phyloP scores from a whole-genome alignment of 345 rosid genomes.

The Citrus hindsii region DNA sequence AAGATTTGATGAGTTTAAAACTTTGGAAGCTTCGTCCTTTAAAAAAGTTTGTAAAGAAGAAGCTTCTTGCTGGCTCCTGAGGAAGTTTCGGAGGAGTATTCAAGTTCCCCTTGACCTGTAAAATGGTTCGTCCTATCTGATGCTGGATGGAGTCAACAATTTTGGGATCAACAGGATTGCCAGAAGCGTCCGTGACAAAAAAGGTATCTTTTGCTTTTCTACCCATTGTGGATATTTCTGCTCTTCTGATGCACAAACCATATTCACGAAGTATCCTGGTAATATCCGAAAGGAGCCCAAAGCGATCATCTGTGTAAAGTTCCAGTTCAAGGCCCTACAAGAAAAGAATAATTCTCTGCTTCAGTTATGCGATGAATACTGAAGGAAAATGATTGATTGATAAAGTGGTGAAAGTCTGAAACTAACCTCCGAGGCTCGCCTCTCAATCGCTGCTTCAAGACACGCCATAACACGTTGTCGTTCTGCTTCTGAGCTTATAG shows the following conservation, averaged over 20 bases:
- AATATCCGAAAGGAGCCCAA: constrained; percentile 52
- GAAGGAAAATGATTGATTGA: background rate
- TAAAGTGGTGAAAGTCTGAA: background rate
- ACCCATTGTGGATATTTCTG: constrained; percentile 45
- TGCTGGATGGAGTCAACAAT: constrained; percentile 41
- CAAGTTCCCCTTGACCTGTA: constrained; percentile 41
- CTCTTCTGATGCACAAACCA: constrained; percentile 49
- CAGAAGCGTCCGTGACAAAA: constrained; percentile 50
- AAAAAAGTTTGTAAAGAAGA: constrained; percentile 45
- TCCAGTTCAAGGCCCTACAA: constrained; percentile 54
- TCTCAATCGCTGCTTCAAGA: constrained; percentile 61
- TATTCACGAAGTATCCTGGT: constrained; percentile 58
- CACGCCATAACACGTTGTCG: constrained; percentile 46
- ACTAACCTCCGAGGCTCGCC: constrained; percentile 43
- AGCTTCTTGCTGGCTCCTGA: constrained; percentile 35
- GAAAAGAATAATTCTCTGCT: background rate
- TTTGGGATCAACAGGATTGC: constrained; percentile 43
- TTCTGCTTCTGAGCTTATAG: constrained; percentile 52
- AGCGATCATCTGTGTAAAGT: constrained; percentile 43
- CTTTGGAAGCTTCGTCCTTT: constrained; percentile 41
- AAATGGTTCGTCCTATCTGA: constrained; percentile 42
- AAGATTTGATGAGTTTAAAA: constrained; percentile 43
- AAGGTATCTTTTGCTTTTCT: constrained; percentile 51
- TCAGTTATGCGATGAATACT: background rate
- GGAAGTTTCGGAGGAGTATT: constrained; percentile 24